phyloP scores from a whole-genome alignment of 768 basidiomycete species.

The Leccinum sublutescens region DNA sequence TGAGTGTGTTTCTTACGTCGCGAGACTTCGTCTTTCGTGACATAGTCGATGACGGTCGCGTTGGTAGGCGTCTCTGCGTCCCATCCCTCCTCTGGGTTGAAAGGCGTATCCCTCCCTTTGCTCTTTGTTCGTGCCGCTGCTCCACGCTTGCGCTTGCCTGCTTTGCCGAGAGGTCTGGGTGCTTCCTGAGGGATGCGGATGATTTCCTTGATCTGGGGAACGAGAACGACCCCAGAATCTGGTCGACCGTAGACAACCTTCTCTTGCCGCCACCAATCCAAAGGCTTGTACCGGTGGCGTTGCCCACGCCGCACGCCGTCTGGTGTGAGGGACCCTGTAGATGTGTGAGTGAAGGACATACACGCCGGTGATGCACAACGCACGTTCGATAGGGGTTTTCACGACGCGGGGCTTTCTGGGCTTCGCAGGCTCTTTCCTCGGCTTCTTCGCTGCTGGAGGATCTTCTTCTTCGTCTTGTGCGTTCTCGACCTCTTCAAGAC shows the following conservation, averaged over 20 bases:
- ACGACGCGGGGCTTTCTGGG: conserved; percentile 25
- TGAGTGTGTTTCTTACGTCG: conserved; percentile 58
- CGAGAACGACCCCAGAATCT: conserved; percentile 47
- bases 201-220: conserved; percentile 68
- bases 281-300: conserved; percentile 66
- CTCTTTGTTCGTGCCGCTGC: conserved; percentile 36
- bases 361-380: conserved; percentile 1
- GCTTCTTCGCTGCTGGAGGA: conserved; percentile 28
- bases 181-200: conserved; percentile 53
- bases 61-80: conserved; percentile 71
- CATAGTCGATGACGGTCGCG: conserved; percentile 68
- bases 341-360: conserved; percentile 9
- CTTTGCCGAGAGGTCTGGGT: conserved; percentile 45
- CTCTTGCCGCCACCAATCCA: conserved; percentile 94
- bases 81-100: conserved; percentile 78
- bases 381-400: conserved; percentile 24
- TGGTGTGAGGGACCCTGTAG: conserved; percentile 26
- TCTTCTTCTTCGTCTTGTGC: conserved; percentile 49
- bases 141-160: conserved; percentile 36
- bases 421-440: conserved; percentile 29
- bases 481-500: conserved; percentile 46
- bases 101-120: conserved; percentile 27
- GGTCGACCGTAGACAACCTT: conserved; percentile 78
- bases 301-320: conserved; percentile 67
- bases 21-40: conserved; percentile 55